These are phyloP conservation scores for Phytophthora pluvialis DNA, from an alignment of 352 stramenopile genomes.

Conservation along the genomic window DNA sequence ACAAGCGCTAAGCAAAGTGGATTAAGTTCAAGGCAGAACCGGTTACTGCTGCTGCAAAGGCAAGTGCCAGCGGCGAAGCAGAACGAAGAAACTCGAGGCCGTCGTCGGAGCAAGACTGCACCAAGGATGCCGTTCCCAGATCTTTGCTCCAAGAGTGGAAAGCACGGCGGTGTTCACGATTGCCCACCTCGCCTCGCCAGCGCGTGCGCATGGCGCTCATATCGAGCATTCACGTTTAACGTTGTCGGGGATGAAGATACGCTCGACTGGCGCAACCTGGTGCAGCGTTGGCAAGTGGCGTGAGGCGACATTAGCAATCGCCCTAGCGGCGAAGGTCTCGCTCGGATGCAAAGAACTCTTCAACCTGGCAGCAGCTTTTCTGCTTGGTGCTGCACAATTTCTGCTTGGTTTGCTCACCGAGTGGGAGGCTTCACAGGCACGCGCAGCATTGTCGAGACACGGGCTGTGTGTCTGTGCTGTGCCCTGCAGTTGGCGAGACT, in stretches of 20 bases:
- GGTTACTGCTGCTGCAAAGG: slow-evolving; percentile 4
- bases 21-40: background rate
- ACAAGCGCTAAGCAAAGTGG: slow-evolving; percentile 1
- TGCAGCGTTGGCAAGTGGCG: slow-evolving; percentile 6
- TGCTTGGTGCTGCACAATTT: slow-evolving; percentile 26
- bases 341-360: background rate
- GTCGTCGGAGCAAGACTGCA: background rate
- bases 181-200: background rate
- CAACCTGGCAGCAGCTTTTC: slow-evolving; percentile 6
- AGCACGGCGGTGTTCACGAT: background rate
- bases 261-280: slow-evolving; percentile 6
- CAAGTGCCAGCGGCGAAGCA: slow-evolving; percentile 13
- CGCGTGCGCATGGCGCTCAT: background rate
- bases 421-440: slow-evolving; percentile 23
- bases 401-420: slow-evolving; percentile 19
- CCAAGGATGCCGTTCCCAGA: background rate
- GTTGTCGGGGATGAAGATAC: background rate
- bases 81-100: background rate
- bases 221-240: slow-evolving; percentile 13
- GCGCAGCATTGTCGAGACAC: slow-evolving; percentile 12
- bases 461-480: no score
- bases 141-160: background rate
- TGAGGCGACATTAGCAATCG: slow-evolving; percentile 17
- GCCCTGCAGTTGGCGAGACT: background rate
- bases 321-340: background rate